Conservation (phyloP, 805 yeast species). For the Kluyveromyces lactis region DNA sequence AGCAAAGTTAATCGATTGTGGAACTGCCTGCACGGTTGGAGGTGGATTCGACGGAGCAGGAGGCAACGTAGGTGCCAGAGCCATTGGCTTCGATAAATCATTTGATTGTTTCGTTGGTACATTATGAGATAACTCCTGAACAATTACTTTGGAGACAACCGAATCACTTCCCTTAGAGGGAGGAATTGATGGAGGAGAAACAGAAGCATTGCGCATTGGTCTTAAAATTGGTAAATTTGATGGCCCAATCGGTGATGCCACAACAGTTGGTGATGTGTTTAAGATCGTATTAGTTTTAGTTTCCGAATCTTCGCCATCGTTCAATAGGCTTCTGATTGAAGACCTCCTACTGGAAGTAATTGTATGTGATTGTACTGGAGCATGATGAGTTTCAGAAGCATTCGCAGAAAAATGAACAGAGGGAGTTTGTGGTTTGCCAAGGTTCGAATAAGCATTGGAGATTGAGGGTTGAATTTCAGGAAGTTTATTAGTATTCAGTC, state of each 20-base stretch:
- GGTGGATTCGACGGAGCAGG: constrained; percentile 11
- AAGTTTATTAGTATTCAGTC: background rate
- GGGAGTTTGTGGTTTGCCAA: constrained; percentile 4
- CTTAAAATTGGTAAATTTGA: background rate
- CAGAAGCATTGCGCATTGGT: background rate
- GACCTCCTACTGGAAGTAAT: constrained; percentile 7
- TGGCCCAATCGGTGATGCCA: background rate
- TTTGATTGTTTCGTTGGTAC: background rate
- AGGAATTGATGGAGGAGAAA: background rate
- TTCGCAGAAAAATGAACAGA: constrained; percentile 7
- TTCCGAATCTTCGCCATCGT: constrained; percentile 5
- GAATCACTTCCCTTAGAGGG: background rate
- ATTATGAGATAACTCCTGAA: constrained; percentile 6
- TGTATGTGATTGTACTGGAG: background rate
- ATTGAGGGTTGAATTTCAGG: constrained; percentile 1
- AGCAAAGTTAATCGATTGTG: constrained; percentile 18
- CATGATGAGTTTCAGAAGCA: background rate
- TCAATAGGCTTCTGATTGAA: constrained; percentile 9
- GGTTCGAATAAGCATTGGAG: background rate
- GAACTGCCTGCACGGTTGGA: constrained; percentile 3
- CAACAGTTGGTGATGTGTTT: background rate
- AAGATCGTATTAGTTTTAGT: background rate
- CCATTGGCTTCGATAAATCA: background rate
- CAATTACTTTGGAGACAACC: constrained; percentile 6
- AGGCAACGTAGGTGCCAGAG: background rate